A percentile compares a stretch with the other conserved stretches of the same genome.
These are phyloP conservation scores for Ordospora pajunii DNA, from an alignment of 371 early-diverging fungal species.

Conservation along the genomic window DNA sequence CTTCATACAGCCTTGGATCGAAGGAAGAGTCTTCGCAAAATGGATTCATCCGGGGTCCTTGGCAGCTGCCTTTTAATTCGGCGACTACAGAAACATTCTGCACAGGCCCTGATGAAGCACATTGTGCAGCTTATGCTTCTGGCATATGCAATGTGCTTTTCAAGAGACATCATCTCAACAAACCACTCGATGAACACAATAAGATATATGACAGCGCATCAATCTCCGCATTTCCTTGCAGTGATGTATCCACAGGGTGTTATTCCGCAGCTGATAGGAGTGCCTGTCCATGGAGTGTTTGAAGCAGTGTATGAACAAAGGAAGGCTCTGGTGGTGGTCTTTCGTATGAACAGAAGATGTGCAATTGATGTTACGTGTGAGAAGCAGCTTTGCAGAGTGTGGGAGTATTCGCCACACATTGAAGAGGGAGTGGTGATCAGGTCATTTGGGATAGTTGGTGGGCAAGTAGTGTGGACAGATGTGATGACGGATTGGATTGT, in stretches of 20 bases:
- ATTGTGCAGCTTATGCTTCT: neutral
- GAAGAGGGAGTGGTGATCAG: neutral
- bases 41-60: conserved; percentile 24
- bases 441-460: neutral
- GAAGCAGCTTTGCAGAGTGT: neutral
- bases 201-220: neutral
- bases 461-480: neutral
- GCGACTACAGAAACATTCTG: no score
- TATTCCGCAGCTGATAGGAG: neutral
- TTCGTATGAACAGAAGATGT: neutral
- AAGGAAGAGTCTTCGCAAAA: neutral
- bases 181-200: neutral
- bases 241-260: neutral
- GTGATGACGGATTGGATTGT: conserved; percentile 1
- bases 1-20: conserved; percentile 13
- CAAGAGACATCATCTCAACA: neutral
- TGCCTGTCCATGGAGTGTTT: neutral
- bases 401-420: conserved; percentile 3
- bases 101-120: no score
- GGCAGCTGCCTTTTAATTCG: neutral
- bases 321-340: neutral
- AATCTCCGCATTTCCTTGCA: neutral
- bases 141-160: neutral
- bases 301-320: neutral
- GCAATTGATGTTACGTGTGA: neutral